phyloP scores from a whole-genome alignment of 2,329 filamentous ascomycete genomes.

The Sarocladium oryzae region DNA sequence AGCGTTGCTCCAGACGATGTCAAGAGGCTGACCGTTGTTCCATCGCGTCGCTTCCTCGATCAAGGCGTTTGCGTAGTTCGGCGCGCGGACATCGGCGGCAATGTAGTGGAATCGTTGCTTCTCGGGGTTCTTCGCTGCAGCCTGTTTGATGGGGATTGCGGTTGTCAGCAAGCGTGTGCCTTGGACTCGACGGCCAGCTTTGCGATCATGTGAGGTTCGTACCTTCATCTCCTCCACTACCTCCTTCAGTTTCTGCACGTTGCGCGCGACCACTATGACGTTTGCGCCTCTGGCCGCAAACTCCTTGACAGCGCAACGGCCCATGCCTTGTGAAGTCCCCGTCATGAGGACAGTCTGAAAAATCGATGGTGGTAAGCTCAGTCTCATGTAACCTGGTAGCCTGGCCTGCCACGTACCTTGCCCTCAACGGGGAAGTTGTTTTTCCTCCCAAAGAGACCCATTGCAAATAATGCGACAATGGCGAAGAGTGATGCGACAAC shows the following conservation, averaged over 20 bases:
- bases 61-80: slow-evolving; percentile 62
- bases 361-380: not conserved
- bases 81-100: slow-evolving; percentile 69
- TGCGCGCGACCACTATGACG: slow-evolving; percentile 78
- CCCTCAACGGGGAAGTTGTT: slow-evolving; percentile 78
- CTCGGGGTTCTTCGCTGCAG: slow-evolving; percentile 56
- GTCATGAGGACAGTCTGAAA: slow-evolving; percentile 78
- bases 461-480: slow-evolving; percentile 34
- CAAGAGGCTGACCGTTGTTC: slow-evolving; percentile 68
- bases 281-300: slow-evolving; percentile 80
- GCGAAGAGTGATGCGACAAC: slow-evolving; percentile 10
- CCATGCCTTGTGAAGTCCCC: slow-evolving; percentile 90
- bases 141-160: slow-evolving; percentile 32
- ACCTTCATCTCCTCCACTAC: slow-evolving; percentile 63
- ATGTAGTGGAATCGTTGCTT: slow-evolving; percentile 79
- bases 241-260: slow-evolving; percentile 63
- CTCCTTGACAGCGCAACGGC: slow-evolving; percentile 64
- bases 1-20: slow-evolving; percentile 88
- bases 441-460: slow-evolving; percentile 60
- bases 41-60: slow-evolving; percentile 67
- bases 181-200: no score
- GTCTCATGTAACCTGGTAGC: not conserved
- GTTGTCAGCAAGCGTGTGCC: slow-evolving; percentile 9
- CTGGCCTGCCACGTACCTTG: slow-evolving; percentile 50
- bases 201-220: no score